Conservation (phyloP, 2,329 filamentous ascomycete genomes). For the Simplicillium sp. region DNA sequence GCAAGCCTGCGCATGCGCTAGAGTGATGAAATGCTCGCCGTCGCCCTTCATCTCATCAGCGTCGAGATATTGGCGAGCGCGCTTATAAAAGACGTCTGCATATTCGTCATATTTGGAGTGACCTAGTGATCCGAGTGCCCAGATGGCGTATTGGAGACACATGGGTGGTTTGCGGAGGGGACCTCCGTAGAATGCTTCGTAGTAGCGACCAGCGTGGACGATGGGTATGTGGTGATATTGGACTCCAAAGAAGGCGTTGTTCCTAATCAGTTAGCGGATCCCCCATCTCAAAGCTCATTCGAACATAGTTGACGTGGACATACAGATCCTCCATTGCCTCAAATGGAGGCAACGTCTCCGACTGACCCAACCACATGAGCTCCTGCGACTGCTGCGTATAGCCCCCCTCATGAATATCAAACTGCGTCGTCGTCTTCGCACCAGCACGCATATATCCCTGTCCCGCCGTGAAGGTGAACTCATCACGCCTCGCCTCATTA, state of each 20-base stretch:
- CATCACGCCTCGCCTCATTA: neutral
- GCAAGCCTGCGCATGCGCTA: conserved; percentile 79
- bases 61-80: conserved; percentile 75
- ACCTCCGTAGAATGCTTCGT: conserved; percentile 61
- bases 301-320: too few species aligned
- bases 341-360: conserved; percentile 69
- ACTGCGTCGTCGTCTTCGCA: conserved; percentile 1
- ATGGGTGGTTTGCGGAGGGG: conserved; percentile 72
- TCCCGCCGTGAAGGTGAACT: neutral
- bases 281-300: too few species aligned
- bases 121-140: conserved; percentile 66
- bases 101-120: conserved; percentile 63
- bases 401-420: conserved; percentile 6
- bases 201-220: conserved; percentile 67
- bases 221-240: conserved; percentile 66
- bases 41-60: conserved; percentile 77
- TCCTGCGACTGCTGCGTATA: conserved; percentile 13
- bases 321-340: conserved; percentile 80
- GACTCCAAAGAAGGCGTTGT: conserved; percentile 66
- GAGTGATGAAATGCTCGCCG: conserved; percentile 69
- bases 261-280: conserved; percentile 31
- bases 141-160: conserved; percentile 77
- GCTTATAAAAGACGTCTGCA: conserved; percentile 71
- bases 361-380: conserved; percentile 70
- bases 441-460: neutral